Percentiles rank a stretch among this genome's conserved stretches.
These are phyloP conservation scores for Penicillium vulpinum DNA, from an alignment of 2,329 filamentous ascomycete species.

Conservation along the genomic window DNA sequence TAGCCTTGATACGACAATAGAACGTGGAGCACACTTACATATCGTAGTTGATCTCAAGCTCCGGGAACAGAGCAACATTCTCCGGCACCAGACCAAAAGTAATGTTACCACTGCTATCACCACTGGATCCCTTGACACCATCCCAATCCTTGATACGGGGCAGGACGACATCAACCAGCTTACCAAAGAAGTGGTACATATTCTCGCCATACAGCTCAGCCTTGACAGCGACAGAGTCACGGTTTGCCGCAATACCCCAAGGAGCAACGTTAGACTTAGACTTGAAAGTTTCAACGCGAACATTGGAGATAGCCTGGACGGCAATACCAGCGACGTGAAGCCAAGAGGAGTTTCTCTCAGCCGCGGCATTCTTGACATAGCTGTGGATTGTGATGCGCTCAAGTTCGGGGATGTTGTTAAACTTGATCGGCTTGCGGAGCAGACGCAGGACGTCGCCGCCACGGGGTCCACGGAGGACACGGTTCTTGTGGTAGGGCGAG, in stretches of 20 bases:
- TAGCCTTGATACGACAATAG: not conserved
- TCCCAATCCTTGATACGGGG: constrained; percentile 96
- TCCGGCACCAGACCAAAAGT: constrained; percentile 75
- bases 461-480: constrained; percentile 78
- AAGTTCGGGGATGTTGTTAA: constrained; percentile 81
- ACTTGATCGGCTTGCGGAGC: constrained; percentile 62
- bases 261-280: constrained; percentile 69
- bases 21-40: constrained; percentile 58
- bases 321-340: constrained; percentile 82
- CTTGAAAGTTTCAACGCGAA: constrained; percentile 68
- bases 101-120: constrained; percentile 86
- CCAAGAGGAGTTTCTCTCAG: constrained; percentile 65
- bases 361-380: constrained; percentile 67
- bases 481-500: constrained; percentile 92
- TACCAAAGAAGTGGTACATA: constrained; percentile 88
- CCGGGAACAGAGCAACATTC: constrained; percentile 81
- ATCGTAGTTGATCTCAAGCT: constrained; percentile 93
- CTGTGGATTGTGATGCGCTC: constrained; percentile 78
- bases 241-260: constrained; percentile 72
- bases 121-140: constrained; percentile 72
- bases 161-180: constrained; percentile 84
- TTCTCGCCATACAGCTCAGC: constrained; percentile 74
- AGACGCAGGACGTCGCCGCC: constrained; percentile 63
- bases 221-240: constrained; percentile 70
- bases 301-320: constrained; percentile 80